phyloP scores from a whole-genome alignment of 2,329 filamentous ascomycete genomes.

The Fusarium concolor region DNA sequence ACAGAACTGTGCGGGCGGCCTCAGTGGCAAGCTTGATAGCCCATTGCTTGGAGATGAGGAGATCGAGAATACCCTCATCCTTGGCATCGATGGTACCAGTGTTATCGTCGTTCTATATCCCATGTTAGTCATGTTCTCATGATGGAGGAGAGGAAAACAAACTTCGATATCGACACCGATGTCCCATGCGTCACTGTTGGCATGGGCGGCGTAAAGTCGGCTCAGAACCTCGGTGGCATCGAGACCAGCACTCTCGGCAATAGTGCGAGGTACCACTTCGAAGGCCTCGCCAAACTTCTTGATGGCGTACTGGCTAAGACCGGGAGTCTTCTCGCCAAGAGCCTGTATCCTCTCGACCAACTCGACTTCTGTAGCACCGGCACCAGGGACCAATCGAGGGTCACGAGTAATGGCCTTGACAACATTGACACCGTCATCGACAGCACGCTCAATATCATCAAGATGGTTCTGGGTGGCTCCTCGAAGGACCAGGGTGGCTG shows the following conservation, averaged over 20 bases:
- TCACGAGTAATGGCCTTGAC: constrained; percentile 98
- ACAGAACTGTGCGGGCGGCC: constrained; percentile 90
- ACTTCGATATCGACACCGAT: constrained; percentile 95
- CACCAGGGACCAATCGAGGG: constrained; percentile 88
- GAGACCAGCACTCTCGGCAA: constrained; percentile 94
- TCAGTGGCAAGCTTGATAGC: constrained; percentile 97
- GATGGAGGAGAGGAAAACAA: constrained; percentile 40
- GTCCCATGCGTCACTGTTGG: constrained; percentile 87
- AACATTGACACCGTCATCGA: constrained; percentile 98
- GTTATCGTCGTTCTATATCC: constrained; percentile 74
- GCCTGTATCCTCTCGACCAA: constrained; percentile 92
- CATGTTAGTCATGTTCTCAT: constrained; percentile 35
- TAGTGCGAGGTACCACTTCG: constrained; percentile 92
- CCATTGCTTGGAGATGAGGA: constrained; percentile 93
- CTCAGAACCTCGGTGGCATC: constrained; percentile 98
- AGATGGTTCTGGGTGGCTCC: constrained; percentile 98
- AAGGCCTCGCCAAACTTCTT: constrained; percentile 98
- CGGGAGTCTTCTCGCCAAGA: constrained; percentile 91
- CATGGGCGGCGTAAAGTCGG: constrained; percentile 91
- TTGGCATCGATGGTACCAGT: constrained; percentile 87
- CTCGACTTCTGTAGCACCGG: constrained; percentile 94
- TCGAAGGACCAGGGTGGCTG: constrained; percentile 91
- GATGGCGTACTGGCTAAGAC: constrained; percentile 94
- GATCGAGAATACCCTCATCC: constrained; percentile 89
- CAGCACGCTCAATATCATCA: constrained; percentile 95